Percentiles rank a stretch among this genome's conserved stretches.
Evolutionary conservation across 768 basidiomycete genomes (phyloP).

Genomic region (Paxillus ammoniavirescens): DNA sequence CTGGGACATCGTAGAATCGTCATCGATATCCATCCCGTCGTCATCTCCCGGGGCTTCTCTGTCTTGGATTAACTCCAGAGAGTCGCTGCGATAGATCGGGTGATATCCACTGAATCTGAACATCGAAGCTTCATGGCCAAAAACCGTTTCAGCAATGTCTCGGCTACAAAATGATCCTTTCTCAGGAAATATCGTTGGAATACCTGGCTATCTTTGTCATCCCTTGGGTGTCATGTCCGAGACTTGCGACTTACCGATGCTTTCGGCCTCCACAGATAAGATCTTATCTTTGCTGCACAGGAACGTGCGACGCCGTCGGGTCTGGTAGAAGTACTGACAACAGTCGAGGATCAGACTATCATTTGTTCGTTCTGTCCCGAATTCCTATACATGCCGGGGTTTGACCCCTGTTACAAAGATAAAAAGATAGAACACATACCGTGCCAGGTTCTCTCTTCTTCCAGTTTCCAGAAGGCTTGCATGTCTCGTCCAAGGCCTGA

Average conservation of each 20-base stretch:
- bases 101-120: slow-evolving; percentile 40
- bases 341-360: slow-evolving; percentile 78
- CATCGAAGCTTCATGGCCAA: slow-evolving; percentile 38
- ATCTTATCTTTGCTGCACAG: slow-evolving; percentile 72
- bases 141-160: slow-evolving; percentile 48
- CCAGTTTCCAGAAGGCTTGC: slow-evolving; percentile 61
- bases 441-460: slow-evolving; percentile 45
- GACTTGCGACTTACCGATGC: slow-evolving; percentile 37
- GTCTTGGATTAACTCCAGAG: slow-evolving; percentile 13
- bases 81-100: slow-evolving; percentile 36
- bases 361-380: slow-evolving; percentile 45
- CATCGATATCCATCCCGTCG: slow-evolving; percentile 64
- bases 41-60: slow-evolving; percentile 27
- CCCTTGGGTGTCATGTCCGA: background rate
- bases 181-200: slow-evolving; percentile 28
- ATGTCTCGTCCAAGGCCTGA: slow-evolving; percentile 63
- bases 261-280: slow-evolving; percentile 52
- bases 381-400: slow-evolving; percentile 13
- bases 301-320: slow-evolving; percentile 45
- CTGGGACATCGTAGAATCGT: slow-evolving; percentile 38
- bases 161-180: slow-evolving; percentile 46
- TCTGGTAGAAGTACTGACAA: slow-evolving; percentile 54
- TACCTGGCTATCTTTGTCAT: slow-evolving; percentile 17
- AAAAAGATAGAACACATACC: slow-evolving; percentile 27
- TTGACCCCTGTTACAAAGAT: background rate